A percentile compares a stretch with the other conserved stretches of the same genome.
phyloP scores from a whole-genome alignment of 352 stramenopile genomes.

The Globisporangium takayamanum region DNA sequence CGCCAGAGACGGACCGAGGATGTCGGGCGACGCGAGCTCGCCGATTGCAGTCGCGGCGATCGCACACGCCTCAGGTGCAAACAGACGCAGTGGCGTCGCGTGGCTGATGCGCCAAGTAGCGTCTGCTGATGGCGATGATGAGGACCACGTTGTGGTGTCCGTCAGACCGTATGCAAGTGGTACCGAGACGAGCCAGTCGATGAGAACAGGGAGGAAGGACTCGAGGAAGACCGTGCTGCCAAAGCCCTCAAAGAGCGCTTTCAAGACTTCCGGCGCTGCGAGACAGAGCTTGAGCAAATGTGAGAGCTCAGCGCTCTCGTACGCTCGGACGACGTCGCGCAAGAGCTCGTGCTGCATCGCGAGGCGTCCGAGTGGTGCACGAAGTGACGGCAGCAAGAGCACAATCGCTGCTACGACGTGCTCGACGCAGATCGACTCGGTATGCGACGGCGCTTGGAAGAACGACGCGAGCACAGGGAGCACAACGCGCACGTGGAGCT shows the following conservation, averaged over 20 bases:
- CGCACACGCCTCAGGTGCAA: constrained; percentile 33
- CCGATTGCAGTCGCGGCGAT: constrained; percentile 40
- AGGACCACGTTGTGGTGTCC: background rate
- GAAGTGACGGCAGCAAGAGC: constrained; percentile 45
- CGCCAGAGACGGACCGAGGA: constrained; percentile 49
- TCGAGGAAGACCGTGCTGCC: constrained; percentile 37
- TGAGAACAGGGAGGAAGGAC: constrained; percentile 49
- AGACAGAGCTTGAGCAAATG: constrained; percentile 36
- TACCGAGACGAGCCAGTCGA: constrained; percentile 56
- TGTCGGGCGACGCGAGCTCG: constrained; percentile 40
- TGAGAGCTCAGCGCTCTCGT: constrained; percentile 44
- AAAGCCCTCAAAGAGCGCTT: constrained; percentile 37
- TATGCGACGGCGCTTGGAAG: constrained; percentile 39
- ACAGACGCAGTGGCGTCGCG: constrained; percentile 19
- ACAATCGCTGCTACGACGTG: constrained; percentile 46
- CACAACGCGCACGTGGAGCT: constrained; percentile 35
- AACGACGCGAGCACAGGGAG: constrained; percentile 49
- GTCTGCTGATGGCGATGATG: constrained; percentile 3
- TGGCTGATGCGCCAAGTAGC: no score
- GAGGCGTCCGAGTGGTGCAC: constrained; percentile 30
- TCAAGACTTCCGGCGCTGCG: constrained; percentile 39
- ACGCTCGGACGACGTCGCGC: constrained; percentile 42
- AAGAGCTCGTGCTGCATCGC: constrained; percentile 27
- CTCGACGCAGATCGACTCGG: constrained; percentile 32
- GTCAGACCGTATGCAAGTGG: background rate